A percentile compares a stretch with the other conserved stretches of the same genome.
Conservation (phyloP, 2,329 filamentous ascomycete genomes). For the Passalora sequoiae region DNA sequence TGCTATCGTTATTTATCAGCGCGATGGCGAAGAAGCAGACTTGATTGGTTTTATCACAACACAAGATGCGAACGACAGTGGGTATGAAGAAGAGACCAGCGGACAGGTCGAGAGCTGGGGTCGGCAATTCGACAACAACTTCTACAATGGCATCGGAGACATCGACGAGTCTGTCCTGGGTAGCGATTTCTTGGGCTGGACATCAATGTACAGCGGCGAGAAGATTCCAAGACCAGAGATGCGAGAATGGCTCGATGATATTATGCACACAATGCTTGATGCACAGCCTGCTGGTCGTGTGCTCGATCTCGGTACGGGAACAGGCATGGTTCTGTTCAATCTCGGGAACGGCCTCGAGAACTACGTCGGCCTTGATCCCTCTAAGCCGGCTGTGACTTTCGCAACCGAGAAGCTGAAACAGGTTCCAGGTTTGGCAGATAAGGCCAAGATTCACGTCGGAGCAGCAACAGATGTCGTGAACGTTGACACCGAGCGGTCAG, state of each 20-base stretch:
- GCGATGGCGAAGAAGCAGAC: constrained; percentile 1
- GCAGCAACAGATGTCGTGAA: constrained; percentile 8
- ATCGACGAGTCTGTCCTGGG: constrained; percentile 5
- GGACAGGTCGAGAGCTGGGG: constrained; percentile 6
- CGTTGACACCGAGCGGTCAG: constrained; percentile 6
- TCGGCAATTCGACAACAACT: constrained; percentile 7
- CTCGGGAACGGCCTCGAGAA: constrained; percentile 7
- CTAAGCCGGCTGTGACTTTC: constrained; percentile 2
- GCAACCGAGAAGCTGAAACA: constrained; percentile 1
- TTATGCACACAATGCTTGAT: constrained; percentile 17
- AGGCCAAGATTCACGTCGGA: constrained; percentile 8
- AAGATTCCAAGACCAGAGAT: constrained; percentile 8
- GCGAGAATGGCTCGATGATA: constrained; percentile 15
- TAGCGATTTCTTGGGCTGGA: constrained; percentile 15
- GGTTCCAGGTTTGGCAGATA: constrained; percentile 5
- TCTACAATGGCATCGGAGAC: constrained; percentile 3
- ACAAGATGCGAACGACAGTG: neutral
- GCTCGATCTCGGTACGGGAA: constrained; percentile 15
- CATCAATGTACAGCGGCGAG: constrained; percentile 12
- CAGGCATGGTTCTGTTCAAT: constrained; percentile 16
- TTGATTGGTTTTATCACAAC: constrained; percentile 6
- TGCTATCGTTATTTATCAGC: constrained; percentile 1
- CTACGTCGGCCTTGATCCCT: constrained; percentile 3
- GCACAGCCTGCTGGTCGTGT: constrained; percentile 13
- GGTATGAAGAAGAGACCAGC: constrained; percentile 1